Evolutionary conservation across 129 eudicot genomes (phyloP), one percentile per base, ranked within the genome.

Genomic region (Flaveria ramosissima): DNA sequence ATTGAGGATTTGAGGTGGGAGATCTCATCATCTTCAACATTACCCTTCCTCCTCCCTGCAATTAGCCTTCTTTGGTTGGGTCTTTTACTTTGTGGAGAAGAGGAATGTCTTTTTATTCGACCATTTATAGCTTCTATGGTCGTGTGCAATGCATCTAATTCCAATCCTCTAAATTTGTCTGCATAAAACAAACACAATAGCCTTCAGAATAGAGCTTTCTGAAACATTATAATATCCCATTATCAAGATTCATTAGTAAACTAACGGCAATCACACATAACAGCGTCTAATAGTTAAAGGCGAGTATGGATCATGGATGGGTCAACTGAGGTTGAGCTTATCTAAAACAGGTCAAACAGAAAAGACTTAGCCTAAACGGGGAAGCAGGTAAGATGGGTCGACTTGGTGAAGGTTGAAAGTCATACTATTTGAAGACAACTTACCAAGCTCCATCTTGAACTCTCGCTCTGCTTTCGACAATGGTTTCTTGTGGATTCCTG

Each of bases 361-460:
- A 4, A 69, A 46, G 4, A 59, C 32, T 21, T 17, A 39, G 39
- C 41, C 41, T 46, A 69, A 20, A 20, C 13, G 2, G n/a, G 42
- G n/a, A 14, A 69, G 45, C 6, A 16, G 12, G 11, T 69, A 14
- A 69, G 24, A 69, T 13, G 57, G 73, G 59, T 69, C 14, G 26
- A 61, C 43, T 62, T 27, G 43, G 45, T 26, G 45, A 62, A 36
- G n/a, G 27, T 51, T 48, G 63, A 56, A 32, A 4, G 24, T 20
- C 32, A 27, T 57, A 21, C 17, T 46, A 62, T 21, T 60, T 66
- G 60, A 50, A 39, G 27, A 64, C 64, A 68, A 55, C 78, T 80
- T 82, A 93, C 97, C 98, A 43, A 94, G 89, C 85, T 94, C 97
- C 55, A 75, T 79, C 81, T 91, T 94, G 87, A 94, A 94, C 72